Evolutionary conservation across 768 basidiomycete species (phyloP).

Genomic region (Lactarius trivialis): DNA sequence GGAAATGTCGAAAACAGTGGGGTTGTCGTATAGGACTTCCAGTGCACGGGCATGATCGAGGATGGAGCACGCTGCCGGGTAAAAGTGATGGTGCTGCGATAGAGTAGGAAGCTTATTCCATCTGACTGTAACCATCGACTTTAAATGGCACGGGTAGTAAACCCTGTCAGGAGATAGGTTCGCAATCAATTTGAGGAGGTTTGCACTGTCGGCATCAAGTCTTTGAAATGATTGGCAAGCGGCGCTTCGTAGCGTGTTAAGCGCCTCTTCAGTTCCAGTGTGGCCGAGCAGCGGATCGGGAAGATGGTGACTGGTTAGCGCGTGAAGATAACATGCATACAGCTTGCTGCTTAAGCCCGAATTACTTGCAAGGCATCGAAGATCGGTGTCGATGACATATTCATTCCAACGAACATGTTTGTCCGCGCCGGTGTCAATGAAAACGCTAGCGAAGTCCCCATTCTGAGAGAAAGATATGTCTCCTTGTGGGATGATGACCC

Average conservation of each 20-base stretch:
- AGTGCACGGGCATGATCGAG: conserved; percentile 3
- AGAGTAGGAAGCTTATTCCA: conserved; percentile 11
- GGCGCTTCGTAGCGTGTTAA: conserved; percentile 35
- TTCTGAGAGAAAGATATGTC: not conserved
- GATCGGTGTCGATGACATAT: conserved; percentile 29
- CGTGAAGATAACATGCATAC: conserved; percentile 40
- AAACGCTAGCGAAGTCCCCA: conserved; percentile 5
- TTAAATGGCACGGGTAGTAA: conserved; percentile 5
- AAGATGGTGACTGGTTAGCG: conserved; percentile 37
- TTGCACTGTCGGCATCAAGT: conserved; percentile 18
- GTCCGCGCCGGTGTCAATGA: not conserved
- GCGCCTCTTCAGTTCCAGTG: conserved; percentile 40
- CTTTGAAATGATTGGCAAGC: conserved; percentile 36
- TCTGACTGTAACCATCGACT: not conserved
- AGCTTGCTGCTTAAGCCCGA: conserved; percentile 29
- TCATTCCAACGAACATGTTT: conserved; percentile 25
- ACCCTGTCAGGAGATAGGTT: not conserved
- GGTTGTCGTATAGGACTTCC: conserved; percentile 2
- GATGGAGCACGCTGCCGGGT: not conserved
- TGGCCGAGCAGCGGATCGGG: conserved; percentile 40
- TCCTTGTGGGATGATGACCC: conserved; percentile 12
- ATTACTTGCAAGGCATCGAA: conserved; percentile 30
- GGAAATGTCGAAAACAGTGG: not conserved
- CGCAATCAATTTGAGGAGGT: conserved; percentile 2
- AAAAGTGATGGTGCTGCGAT: conserved; percentile 10